Evolutionary conservation across 257 asterid genomes (phyloP), one percentile per base, ranked within the genome.

Genomic region (Gentiana macrophylla): DNA sequence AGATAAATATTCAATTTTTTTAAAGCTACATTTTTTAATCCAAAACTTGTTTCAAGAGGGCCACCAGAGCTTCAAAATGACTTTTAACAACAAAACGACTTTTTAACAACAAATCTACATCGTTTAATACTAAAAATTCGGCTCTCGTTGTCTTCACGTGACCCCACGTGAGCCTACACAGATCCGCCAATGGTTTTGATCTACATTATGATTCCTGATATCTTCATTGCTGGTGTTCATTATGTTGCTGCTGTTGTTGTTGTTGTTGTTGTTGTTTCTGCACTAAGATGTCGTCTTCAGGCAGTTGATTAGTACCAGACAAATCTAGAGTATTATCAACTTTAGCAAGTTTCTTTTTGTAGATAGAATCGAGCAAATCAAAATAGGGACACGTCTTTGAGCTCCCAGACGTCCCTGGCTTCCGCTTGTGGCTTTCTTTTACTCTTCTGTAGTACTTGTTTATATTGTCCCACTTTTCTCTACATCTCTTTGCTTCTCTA

Each of bases 401-500:
- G 58, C 74, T 84, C 52, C 64, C 75, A 0, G 95, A 81, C 57
- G 73, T 84, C 52, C 64, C 75, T 0, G 86, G 84, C 73, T 94
- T 74, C 70, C 61, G 81, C 71, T 74, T 83, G 55, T 81, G 71
- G 76, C 88, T 73, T 32, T 79, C 84, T 75, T 76, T 86, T 32
- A 83, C 90, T 67, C 90, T 75, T 70, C 71, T 83, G 74, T 77
- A 86, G 60, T 86, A 86, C 74, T 86, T 86, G 59, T 86, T 86
- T 60, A 86, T 86, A 46, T 86, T 86, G 74, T 86, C 95, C 95
- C 95, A 86, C 71, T 86, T 86, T 49, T 86, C 95, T 67, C 83
- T 86, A 47, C 95, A 86, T 75, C 94, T 79, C 79, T 83, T 86
- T 9, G 90, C 84, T 65, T 50, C 83, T 61, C 88, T 75, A 52